Evolutionary conservation across 106 monocot species (phyloP).

Genomic region (Chionographis japonica): DNA sequence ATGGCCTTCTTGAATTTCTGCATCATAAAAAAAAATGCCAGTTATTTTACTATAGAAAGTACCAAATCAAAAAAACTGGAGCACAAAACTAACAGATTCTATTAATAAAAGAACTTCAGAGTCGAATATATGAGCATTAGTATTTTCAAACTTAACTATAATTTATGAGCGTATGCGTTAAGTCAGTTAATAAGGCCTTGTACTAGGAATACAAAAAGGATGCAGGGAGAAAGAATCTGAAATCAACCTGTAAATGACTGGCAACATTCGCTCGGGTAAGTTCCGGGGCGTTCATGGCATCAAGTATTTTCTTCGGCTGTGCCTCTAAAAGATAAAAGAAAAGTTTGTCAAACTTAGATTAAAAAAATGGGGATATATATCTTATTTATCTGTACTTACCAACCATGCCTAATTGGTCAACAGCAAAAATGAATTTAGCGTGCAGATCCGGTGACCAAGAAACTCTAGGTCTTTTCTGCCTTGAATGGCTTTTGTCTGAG

Average conservation of each 20-base stretch:
- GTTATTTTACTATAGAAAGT: too few species aligned
- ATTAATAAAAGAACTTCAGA: too few species aligned
- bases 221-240: not conserved
- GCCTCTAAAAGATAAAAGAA: constrained; percentile 17
- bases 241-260: constrained; percentile 36
- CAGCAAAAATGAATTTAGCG: constrained; percentile 17
- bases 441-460: constrained; percentile 23
- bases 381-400: constrained; percentile 14
- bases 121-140: too few species aligned
- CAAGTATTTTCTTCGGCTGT: constrained; percentile 29
- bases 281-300: constrained; percentile 19
- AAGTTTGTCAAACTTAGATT: too few species aligned
- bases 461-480: constrained; percentile 20
- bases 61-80: too few species aligned
- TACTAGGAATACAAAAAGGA: not conserved
- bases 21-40: not conserved
- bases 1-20: constrained; percentile 34
- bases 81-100: too few species aligned
- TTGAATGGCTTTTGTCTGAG: constrained; percentile 4
- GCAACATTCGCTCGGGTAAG: constrained; percentile 33
- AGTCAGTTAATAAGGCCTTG: not conserved
- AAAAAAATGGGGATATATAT: not conserved
- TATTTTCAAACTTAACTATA: too few species aligned
- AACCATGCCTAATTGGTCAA: constrained; percentile 19
- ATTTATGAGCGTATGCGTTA: too few species aligned